Conservation (phyloP, 139 green algal species). For the Astrephomene gubernaculifera region DNA sequence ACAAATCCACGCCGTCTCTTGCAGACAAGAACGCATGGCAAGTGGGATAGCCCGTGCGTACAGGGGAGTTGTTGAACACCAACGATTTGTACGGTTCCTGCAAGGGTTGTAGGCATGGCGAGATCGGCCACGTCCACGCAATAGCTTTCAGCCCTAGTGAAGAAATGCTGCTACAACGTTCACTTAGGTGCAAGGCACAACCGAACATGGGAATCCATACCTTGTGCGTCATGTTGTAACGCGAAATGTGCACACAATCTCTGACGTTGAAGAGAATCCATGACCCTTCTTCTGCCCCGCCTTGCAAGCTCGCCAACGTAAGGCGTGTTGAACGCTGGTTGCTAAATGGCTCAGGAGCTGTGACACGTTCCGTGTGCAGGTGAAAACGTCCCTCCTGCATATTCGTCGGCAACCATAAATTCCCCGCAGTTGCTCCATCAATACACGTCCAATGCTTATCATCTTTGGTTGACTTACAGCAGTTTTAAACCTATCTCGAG, state of each 20-base stretch:
- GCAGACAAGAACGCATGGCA: constrained; percentile 65
- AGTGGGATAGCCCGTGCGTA: constrained; percentile 51
- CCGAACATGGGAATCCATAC: too few species aligned
- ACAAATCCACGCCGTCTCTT: constrained; percentile 72
- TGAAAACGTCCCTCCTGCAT: constrained; percentile 56
- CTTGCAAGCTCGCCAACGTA: constrained; percentile 56
- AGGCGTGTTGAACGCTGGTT: constrained; percentile 51
- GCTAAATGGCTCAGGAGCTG: constrained; percentile 56
- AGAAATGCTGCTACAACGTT: too few species aligned
- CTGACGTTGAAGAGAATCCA: constrained; percentile 72
- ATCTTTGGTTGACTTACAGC: constrained; percentile 18
- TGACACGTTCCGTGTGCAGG: constrained; percentile 54
- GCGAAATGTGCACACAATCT: constrained; percentile 45
- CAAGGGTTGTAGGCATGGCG: too few species aligned
- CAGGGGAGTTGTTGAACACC: constrained; percentile 51
- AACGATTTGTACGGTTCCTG: constrained; percentile 57
- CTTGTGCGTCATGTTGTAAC: constrained; percentile 58
- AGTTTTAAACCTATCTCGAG: constrained; percentile 59
- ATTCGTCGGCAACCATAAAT: not conserved
- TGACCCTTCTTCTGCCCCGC: constrained; percentile 55
- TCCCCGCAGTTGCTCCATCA: not conserved
- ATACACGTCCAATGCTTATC: not conserved
- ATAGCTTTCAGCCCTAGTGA: too few species aligned
- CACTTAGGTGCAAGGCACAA: too few species aligned
- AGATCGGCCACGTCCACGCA: too few species aligned